Base-by-base conservation (phyloP, 371 early-diverging fungal species). In the Conidiobolus incongruus region DNA sequence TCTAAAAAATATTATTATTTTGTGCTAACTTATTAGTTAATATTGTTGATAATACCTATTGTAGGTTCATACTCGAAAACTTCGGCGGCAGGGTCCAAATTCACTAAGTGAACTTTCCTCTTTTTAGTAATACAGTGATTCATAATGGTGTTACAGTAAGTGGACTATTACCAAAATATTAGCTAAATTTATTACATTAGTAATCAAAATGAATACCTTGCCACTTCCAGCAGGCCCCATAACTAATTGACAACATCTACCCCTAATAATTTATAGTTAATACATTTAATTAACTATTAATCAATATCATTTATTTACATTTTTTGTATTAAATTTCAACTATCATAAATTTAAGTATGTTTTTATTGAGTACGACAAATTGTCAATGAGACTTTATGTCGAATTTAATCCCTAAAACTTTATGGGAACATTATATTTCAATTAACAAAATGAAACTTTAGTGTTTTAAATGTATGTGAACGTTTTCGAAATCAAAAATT, bases 21-120 rank as follows among this genome's bases (percentile, higher is more conserved):
- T 30, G 17, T 34, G 30, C 11, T 16, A 40, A 43, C 26, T 4
- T 26, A 26, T 26, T 3, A 8, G 26, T n/a, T 38, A 26, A 16
- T 10, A 32, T 3, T 21, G 4, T 19, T 16, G 20, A 2, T 7
- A 31, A 38, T 62, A 76, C 74, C 79, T 34, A 84, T 79, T 1
- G 83, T 68, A 2, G 92, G 92, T 44, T 80, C 70, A 52, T 93
- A 89, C 53, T 86, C 83, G 52, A 93, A 91, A 28, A 76, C 53
- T 47, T 93, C 90, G 1, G 92, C 93, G 12, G 99, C 99, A 19
- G 99, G 99, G 64, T 99, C 99, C 47, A 99, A 64, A 59, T 99
- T 99, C 2, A 98, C 80, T 8, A 97, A 66, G 53, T 89, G 90
- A 2, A 90, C 86, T 2, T 67, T 53, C 36, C 97, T 67, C 21